A percentile compares a stretch with the other conserved stretches of the same genome.
These are phyloP conservation scores for Barnettozyma salicaria DNA, from an alignment of 805 yeast genomes.

Conservation along the genomic window DNA sequence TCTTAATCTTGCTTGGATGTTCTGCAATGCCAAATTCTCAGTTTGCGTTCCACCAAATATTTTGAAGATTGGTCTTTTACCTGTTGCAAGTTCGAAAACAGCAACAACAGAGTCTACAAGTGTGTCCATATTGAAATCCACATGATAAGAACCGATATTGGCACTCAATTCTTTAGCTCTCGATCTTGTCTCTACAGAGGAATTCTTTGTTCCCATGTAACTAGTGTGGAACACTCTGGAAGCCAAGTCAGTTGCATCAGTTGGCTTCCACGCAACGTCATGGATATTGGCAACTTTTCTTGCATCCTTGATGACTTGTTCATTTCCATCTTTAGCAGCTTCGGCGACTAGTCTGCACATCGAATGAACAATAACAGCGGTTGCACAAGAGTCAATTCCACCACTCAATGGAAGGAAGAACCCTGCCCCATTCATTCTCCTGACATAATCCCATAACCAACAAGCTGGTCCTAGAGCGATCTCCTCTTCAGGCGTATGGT, in stretches of 20 bases:
- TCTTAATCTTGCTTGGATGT: slow-evolving; percentile 91
- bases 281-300: slow-evolving; percentile 55
- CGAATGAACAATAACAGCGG: slow-evolving; percentile 87
- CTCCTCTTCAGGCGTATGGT: slow-evolving; percentile 89
- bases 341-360: slow-evolving; percentile 84
- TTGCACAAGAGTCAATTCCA: slow-evolving; percentile 97
- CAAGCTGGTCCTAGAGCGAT: slow-evolving; percentile 98
- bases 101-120: slow-evolving; percentile 67
- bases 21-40: slow-evolving; percentile 91
- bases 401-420: slow-evolving; percentile 92
- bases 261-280: slow-evolving; percentile 57
- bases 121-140: slow-evolving; percentile 86
- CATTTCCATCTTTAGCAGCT: slow-evolving; percentile 62
- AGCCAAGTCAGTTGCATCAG: slow-evolving; percentile 70
- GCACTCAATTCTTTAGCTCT: slow-evolving; percentile 75
- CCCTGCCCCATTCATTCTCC: slow-evolving; percentile 88
- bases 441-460: slow-evolving; percentile 97
- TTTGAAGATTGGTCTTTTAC: slow-evolving; percentile 81
- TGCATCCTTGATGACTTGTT: slow-evolving; percentile 73
- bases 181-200: slow-evolving; percentile 77
- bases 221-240: slow-evolving; percentile 76
- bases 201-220: slow-evolving; percentile 94
- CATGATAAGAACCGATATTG: slow-evolving; percentile 81
- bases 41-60: slow-evolving; percentile 90
- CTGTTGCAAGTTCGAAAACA: slow-evolving; percentile 84